Percentiles rank a stretch among this genome's conserved stretches.
Conservation (phyloP, 495 filamentous ascomycete genomes). For the Penicillium nucicola region DNA sequence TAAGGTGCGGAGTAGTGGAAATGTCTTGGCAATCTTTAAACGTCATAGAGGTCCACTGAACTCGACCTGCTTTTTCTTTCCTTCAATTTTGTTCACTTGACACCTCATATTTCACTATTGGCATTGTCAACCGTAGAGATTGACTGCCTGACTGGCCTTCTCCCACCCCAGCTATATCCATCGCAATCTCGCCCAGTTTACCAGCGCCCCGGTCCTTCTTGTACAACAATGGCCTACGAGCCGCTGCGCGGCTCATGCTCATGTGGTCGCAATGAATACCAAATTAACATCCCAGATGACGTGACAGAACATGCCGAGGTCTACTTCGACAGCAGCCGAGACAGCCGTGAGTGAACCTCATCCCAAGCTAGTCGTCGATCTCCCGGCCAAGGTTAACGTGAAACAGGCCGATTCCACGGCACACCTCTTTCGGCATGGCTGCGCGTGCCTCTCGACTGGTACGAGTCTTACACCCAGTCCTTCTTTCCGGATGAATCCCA, state of each 20-base stretch:
- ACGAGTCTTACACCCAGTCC: slow-evolving; percentile 65
- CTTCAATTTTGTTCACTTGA: neutral
- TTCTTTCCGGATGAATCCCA: slow-evolving; percentile 78
- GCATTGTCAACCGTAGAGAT: neutral
- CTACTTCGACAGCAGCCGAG: slow-evolving; percentile 62
- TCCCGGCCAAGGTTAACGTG: slow-evolving; percentile 2
- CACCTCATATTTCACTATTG: neutral
- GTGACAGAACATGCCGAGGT: slow-evolving; percentile 57
- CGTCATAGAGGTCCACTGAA: slow-evolving; percentile 28
- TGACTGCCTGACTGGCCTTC: neutral
- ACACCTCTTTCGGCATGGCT: slow-evolving; percentile 75
- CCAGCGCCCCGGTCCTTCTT: neutral
- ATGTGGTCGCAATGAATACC: slow-evolving; percentile 82
- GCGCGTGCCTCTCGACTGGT: slow-evolving; percentile 74
- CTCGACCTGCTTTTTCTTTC: slow-evolving; percentile 9
- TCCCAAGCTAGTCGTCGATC: slow-evolving; percentile 1
- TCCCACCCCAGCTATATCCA: neutral
- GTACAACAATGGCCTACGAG: slow-evolving; percentile 31
- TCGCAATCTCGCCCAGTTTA: neutral
- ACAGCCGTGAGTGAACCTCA: slow-evolving; percentile 55
- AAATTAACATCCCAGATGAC: slow-evolving; percentile 61
- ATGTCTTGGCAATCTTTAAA: slow-evolving; percentile 24
- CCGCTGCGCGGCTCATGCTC: slow-evolving; percentile 72
- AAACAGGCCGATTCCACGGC: slow-evolving; percentile 60
- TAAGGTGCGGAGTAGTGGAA: slow-evolving; percentile 25